Evolutionary conservation across 1,284 basidiomycete genomes (phyloP).

Genomic region (Ganoderma resinaceum): DNA sequence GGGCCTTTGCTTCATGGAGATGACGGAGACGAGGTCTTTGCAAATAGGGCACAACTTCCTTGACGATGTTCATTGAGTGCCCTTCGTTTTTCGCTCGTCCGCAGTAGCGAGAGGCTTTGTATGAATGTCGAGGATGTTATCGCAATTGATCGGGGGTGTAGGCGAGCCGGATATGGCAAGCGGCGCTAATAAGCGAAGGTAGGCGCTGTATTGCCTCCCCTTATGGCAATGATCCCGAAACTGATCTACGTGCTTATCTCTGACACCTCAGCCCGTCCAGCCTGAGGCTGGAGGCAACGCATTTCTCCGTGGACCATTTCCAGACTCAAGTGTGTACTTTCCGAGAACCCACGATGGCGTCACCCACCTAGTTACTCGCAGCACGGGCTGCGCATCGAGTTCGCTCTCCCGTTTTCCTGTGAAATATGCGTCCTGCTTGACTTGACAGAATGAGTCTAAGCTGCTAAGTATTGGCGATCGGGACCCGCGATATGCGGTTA

Average conservation of each 20-base stretch:
- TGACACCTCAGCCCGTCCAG: conserved; percentile 1
- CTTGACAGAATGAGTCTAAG: background rate
- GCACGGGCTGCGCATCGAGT: background rate
- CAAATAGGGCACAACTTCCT: background rate
- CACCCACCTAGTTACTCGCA: background rate
- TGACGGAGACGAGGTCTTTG: background rate
- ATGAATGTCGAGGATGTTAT: background rate
- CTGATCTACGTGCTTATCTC: conserved; percentile 19
- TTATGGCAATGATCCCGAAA: conserved; percentile 10
- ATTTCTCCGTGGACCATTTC: background rate
- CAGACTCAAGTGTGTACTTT: background rate
- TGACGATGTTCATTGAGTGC: background rate
- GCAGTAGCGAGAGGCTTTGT: conserved; percentile 8
- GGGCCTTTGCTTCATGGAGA: background rate
- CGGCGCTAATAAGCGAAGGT: background rate
- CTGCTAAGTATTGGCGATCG: background rate
- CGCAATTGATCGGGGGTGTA: background rate
- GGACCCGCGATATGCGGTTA: background rate
- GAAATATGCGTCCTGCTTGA: background rate
- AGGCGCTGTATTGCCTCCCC: conserved; percentile 15
- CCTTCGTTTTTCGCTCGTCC: conserved; percentile 4
- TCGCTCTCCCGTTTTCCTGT: background rate
- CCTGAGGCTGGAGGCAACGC: background rate
- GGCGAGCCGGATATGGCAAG: background rate
- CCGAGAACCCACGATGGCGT: background rate